phyloP scores from a whole-genome alignment of 2,329 filamentous ascomycete genomes.

The Pseudopyrenochaeta lycopersici region DNA sequence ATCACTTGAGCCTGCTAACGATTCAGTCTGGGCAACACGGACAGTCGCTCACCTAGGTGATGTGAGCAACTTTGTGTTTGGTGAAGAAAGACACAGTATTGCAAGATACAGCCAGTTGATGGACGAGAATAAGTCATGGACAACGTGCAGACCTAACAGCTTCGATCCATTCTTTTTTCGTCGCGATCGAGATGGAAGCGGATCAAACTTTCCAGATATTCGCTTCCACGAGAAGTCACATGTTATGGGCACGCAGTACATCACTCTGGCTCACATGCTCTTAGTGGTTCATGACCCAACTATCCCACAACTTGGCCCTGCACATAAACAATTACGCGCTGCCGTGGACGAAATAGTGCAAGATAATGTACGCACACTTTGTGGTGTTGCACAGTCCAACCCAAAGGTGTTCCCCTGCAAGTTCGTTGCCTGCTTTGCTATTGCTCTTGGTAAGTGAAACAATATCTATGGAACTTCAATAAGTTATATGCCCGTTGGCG shows the following conservation, averaged over 20 bases:
- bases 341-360: constrained; percentile 44
- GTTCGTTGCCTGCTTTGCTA: constrained; percentile 49
- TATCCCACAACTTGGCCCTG: constrained; percentile 47
- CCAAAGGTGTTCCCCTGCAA: constrained; percentile 44
- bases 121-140: constrained; percentile 47
- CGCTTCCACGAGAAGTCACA: constrained; percentile 47
- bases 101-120: constrained; percentile 40
- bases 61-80: constrained; percentile 48
- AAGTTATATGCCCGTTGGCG: not conserved
- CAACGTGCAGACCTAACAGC: constrained; percentile 38
- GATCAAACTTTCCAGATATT: constrained; percentile 46
- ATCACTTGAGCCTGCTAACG: constrained; percentile 50
- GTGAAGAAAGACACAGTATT: constrained; percentile 43
- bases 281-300: constrained; percentile 48
- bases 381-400: constrained; percentile 47
- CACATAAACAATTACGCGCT: constrained; percentile 41
- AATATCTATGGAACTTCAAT: not conserved
- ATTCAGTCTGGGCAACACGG: constrained; percentile 54
- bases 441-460: constrained; percentile 38
- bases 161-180: constrained; percentile 48
- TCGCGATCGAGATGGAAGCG: constrained; percentile 44
- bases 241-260: constrained; percentile 46
- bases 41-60: constrained; percentile 52
- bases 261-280: constrained; percentile 46
- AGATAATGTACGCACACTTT: constrained; percentile 46